Evolutionary conservation across 2,329 filamentous ascomycete species (phyloP).

Genomic region (Cordyceps militaris): DNA sequence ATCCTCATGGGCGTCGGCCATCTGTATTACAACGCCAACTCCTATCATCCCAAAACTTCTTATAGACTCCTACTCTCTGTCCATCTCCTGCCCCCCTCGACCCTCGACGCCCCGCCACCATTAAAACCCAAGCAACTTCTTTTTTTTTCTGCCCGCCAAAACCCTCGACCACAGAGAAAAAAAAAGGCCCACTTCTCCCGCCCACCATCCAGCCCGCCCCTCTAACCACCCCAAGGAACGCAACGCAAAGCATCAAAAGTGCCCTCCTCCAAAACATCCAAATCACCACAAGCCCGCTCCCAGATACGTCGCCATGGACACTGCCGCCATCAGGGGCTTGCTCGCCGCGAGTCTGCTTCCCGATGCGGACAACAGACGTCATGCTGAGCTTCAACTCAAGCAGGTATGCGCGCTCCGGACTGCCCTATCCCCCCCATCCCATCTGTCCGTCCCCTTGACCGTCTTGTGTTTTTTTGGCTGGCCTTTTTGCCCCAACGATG

Average conservation of each 20-base stretch:
- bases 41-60: too few relatives aligned
- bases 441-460: conserved; percentile 1
- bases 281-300: background rate
- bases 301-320: conserved; percentile 53
- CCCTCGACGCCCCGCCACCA: background rate
- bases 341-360: conserved; percentile 69
- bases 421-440: too few relatives aligned
- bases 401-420: conserved; percentile 50
- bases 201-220: background rate
- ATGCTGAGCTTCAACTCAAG: conserved; percentile 76
- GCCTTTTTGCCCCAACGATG: conserved; percentile 11
- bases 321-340: conserved; percentile 65
- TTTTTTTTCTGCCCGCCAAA: conserved; percentile 7
- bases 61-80: too few relatives aligned
- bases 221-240: background rate
- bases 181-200: background rate
- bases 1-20: too few relatives aligned
- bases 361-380: conserved; percentile 66
- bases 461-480: background rate
- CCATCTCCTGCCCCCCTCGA: too few relatives aligned
- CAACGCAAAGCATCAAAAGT: background rate
- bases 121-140: background rate
- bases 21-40: too few relatives aligned
- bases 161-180: background rate
- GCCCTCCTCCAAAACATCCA: background rate